Evolutionary conservation across 1,284 basidiomycete genomes (phyloP).

Genomic region (Heterobasidion parviporum): DNA sequence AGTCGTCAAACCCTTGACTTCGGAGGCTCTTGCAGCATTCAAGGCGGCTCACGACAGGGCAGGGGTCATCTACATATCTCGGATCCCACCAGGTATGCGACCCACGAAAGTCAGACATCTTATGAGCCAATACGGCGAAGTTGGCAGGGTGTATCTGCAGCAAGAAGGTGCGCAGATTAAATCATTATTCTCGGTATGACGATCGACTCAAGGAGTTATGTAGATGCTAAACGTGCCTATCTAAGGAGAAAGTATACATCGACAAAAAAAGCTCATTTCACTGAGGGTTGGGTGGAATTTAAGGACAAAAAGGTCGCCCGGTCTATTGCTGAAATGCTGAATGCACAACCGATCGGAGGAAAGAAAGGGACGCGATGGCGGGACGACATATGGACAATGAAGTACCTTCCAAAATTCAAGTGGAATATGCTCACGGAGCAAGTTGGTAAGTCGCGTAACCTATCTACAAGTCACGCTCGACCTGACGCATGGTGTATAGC

Average conservation of each 20-base stretch:
- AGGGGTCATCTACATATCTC: slow-evolving; percentile 91
- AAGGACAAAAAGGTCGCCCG: slow-evolving; percentile 88
- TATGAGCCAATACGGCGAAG: slow-evolving; percentile 77
- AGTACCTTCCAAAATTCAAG: slow-evolving; percentile 95
- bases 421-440: slow-evolving; percentile 99
- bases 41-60: slow-evolving; percentile 61
- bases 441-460: slow-evolving; percentile 66
- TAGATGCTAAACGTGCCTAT: slow-evolving; percentile 75
- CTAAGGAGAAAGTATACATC: slow-evolving; percentile 69
- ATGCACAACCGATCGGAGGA: slow-evolving; percentile 92
- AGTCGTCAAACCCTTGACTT: slow-evolving; percentile 61
- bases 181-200: not conserved
- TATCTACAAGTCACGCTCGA: not conserved
- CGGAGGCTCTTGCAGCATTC: slow-evolving; percentile 64
- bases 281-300: slow-evolving; percentile 99
- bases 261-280: slow-evolving; percentile 81
- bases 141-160: slow-evolving; percentile 83
- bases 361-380: slow-evolving; percentile 90
- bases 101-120: slow-evolving; percentile 94
- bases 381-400: slow-evolving; percentile 99
- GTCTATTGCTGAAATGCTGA: slow-evolving; percentile 90
- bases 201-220: not conserved
- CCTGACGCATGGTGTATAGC: slow-evolving; percentile 39
- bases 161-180: slow-evolving; percentile 55
- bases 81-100: slow-evolving; percentile 98